phyloP scores from a whole-genome alignment of 2,329 filamentous ascomycete genomes.

The Pestalotiopsis sp. region DNA sequence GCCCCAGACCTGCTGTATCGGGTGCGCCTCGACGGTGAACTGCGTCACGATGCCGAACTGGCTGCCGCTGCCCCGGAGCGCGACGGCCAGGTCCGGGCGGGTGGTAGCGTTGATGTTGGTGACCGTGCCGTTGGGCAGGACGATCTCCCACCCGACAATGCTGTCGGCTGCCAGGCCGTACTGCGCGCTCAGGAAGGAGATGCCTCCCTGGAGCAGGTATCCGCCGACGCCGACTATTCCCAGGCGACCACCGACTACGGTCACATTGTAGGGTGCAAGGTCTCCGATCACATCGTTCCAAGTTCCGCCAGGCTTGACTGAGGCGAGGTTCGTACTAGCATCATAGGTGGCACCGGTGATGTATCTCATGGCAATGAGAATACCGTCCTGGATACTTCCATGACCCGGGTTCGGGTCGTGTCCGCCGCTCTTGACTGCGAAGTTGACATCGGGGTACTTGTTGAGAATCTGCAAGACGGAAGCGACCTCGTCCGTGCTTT shows the following conservation, averaged over 20 bases:
- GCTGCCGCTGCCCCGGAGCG: constrained; percentile 30
- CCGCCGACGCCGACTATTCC: constrained; percentile 31
- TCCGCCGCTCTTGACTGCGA: constrained; percentile 41
- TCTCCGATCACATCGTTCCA: constrained; percentile 40
- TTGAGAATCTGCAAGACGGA: constrained; percentile 33
- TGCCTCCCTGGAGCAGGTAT: constrained; percentile 29
- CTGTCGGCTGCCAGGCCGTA: constrained; percentile 30
- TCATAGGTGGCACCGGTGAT: constrained; percentile 37
- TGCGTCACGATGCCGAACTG: constrained; percentile 36
- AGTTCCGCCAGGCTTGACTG: constrained; percentile 39
- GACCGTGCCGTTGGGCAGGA: constrained; percentile 27
- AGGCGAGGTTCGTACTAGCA: constrained; percentile 33
- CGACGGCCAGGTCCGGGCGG: constrained; percentile 26
- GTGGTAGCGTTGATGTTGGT: constrained; percentile 25
- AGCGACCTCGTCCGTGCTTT: constrained; percentile 34
- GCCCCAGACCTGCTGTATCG: constrained; percentile 38
- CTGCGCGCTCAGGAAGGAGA: constrained; percentile 31
- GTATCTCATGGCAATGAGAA: constrained; percentile 37
- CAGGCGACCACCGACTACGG: constrained; percentile 33
- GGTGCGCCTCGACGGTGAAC: constrained; percentile 31
- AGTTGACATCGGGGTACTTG: constrained; percentile 31
- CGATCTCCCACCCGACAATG: constrained; percentile 30
- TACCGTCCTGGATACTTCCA: constrained; percentile 36
- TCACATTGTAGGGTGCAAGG: constrained; percentile 35
- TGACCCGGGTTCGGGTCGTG: constrained; percentile 39